These are phyloP conservation scores for Pichia kluyveri DNA, from an alignment of 805 yeast genomes.

Conservation along the genomic window DNA sequence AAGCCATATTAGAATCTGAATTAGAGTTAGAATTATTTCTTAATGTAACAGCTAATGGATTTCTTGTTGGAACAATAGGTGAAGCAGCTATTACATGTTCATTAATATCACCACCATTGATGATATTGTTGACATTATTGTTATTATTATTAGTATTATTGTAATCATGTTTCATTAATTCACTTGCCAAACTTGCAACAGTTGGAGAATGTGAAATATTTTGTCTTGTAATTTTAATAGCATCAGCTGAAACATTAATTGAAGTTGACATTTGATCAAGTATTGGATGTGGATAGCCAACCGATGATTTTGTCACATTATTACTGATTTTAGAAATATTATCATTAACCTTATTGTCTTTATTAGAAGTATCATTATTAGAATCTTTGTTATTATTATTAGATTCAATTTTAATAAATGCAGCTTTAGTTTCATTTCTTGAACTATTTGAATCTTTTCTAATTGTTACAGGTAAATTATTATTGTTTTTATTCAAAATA, in stretches of 20 bases:
- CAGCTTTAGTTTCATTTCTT: neutral
- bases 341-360: neutral
- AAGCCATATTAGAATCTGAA: neutral
- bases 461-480: neutral
- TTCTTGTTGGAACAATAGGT: neutral
- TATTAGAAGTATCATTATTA: conserved; percentile 8
- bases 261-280: conserved; percentile 8
- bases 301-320: neutral
- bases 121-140: no score
- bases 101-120: no score
- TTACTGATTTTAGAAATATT: conserved; percentile 9
- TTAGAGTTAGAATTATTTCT: neutral
- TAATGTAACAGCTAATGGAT: neutral
- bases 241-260: neutral
- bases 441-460: neutral
- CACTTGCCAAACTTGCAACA: no score
- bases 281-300: neutral
- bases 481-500: conserved; percentile 11
- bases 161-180: no score
- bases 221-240: no score
- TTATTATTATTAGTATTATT: no score
- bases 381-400: conserved; percentile 11
- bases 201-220: neutral
- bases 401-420: neutral
- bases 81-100: neutral